Conservation (phyloP, 208 protist species). For the Leishmania turanica region DNA sequence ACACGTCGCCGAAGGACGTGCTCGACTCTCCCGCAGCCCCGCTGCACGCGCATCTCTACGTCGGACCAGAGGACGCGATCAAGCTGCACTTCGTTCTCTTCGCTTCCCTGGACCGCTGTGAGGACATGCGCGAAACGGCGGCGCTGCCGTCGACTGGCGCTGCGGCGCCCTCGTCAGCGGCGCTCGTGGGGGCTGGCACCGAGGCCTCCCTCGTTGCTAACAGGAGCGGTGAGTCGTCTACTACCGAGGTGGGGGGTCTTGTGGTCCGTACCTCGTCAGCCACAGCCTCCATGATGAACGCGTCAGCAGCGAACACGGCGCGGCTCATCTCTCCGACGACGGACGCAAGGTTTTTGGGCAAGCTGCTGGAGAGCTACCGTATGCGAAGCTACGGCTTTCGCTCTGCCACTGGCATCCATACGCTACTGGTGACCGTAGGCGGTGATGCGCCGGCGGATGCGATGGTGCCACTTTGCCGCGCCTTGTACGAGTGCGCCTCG, state of each 20-base stretch:
- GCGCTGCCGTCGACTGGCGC: background rate
- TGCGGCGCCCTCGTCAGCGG: background rate
- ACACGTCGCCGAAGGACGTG: constrained; percentile 57
- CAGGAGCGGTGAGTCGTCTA: background rate
- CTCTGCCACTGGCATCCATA: constrained; percentile 71
- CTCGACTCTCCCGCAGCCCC: constrained; percentile 50
- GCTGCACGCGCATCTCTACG: constrained; percentile 72
- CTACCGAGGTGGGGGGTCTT: background rate
- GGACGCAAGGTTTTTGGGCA: constrained; percentile 75
- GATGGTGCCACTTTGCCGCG: constrained; percentile 80
- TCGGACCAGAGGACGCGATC: constrained; percentile 73
- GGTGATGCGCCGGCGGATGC: constrained; percentile 64
- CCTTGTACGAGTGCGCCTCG: constrained; percentile 77
- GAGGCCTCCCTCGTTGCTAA: constrained; percentile 17
- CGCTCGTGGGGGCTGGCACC: background rate
- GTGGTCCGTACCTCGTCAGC: background rate
- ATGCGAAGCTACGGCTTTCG: constrained; percentile 81
- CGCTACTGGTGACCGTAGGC: constrained; percentile 75
- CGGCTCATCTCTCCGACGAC: constrained; percentile 41
- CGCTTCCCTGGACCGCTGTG: constrained; percentile 74
- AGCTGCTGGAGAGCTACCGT: constrained; percentile 60
- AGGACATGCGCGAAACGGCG: constrained; percentile 41
- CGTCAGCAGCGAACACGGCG: constrained; percentile 15
- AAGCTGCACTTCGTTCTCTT: constrained; percentile 82
- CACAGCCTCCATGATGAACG: constrained; percentile 1